Evolutionary conservation across 768 basidiomycete genomes (phyloP).

Genomic region (Paxillus rubicundulus): DNA sequence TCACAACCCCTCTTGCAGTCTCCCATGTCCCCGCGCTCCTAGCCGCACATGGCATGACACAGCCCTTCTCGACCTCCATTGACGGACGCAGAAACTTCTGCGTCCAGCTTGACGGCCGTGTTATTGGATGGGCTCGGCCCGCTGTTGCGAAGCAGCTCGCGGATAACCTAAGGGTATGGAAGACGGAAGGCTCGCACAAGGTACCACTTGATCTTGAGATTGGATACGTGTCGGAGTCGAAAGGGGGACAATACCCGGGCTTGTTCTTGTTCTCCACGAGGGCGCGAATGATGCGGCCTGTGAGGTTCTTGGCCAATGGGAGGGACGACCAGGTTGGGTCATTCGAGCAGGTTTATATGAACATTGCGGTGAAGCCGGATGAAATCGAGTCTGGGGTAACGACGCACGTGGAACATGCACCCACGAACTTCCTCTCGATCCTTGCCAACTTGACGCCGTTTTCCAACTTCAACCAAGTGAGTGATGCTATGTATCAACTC

Average conservation of each 20-base stretch:
- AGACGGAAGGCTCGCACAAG: conserved; percentile 80
- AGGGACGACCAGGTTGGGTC: conserved; percentile 88
- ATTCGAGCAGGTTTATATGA: conserved; percentile 99
- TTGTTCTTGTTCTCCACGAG: conserved; percentile 86
- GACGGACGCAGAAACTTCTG: conserved; percentile 81
- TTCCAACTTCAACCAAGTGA: conserved; percentile 97
- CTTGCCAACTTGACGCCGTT: conserved; percentile 98
- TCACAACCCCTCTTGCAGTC: conserved; percentile 72
- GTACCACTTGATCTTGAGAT: conserved; percentile 95
- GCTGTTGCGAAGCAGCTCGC: conserved; percentile 75
- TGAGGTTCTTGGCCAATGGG: conserved; percentile 85
- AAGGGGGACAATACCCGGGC: conserved; percentile 96
- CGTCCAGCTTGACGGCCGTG: conserved; percentile 91
- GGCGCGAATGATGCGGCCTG: conserved; percentile 97
- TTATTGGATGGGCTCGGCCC: conserved; percentile 91
- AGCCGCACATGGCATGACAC: conserved; percentile 90
- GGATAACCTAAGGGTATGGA: conserved; percentile 86
- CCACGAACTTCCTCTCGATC: conserved; percentile 95
- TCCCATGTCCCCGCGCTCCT: conserved; percentile 82
- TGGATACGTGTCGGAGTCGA: conserved; percentile 82
- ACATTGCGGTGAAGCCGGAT: conserved; percentile 87
- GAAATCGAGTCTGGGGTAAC: conserved; percentile 78
- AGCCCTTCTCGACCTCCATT: conserved; percentile 73
- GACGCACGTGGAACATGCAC: conserved; percentile 90
- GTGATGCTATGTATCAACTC: conserved; percentile 15